phyloP scores from a whole-genome alignment of 2,329 filamentous ascomycete species.

The Coccinonectria pachysandricola region DNA sequence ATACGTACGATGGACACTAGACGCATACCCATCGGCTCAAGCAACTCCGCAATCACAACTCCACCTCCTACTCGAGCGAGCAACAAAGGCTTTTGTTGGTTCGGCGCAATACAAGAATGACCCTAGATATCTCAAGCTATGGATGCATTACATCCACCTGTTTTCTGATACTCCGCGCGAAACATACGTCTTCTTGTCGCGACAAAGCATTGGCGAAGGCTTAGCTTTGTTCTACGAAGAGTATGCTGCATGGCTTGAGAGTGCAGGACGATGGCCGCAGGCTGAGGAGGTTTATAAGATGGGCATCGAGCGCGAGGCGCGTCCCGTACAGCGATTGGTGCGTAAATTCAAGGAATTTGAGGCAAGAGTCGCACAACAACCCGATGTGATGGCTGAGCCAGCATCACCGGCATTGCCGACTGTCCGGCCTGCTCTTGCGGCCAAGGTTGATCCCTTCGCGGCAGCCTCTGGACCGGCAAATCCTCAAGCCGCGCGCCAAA shows the following conservation, averaged over 20 bases:
- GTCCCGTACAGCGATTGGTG: slow-evolving; percentile 67
- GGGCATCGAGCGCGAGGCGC: slow-evolving; percentile 79
- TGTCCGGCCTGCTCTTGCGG: slow-evolving; percentile 70
- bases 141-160: slow-evolving; percentile 87
- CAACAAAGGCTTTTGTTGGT: slow-evolving; percentile 81
- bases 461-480: slow-evolving; percentile 44
- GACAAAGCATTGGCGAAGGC: slow-evolving; percentile 76
- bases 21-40: slow-evolving; percentile 89
- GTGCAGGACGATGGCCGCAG: slow-evolving; percentile 72
- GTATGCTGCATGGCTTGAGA: slow-evolving; percentile 87
- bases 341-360: slow-evolving; percentile 93
- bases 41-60: slow-evolving; percentile 87
- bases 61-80: slow-evolving; percentile 78
- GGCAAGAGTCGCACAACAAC: slow-evolving; percentile 57
- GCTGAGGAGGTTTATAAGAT: slow-evolving; percentile 89
- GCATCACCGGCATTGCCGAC: slow-evolving; percentile 79
- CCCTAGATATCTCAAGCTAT: slow-evolving; percentile 82
- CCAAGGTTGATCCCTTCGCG: slow-evolving; percentile 77
- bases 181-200: slow-evolving; percentile 81
- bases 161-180: slow-evolving; percentile 92
- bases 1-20: slow-evolving; percentile 93
- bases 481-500: slow-evolving; percentile 53
- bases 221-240: slow-evolving; percentile 95
- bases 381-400: slow-evolving; percentile 54
- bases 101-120: slow-evolving; percentile 89